phyloP scores from a whole-genome alignment of 306 rosid species.

The Prunus kanzakura region DNA sequence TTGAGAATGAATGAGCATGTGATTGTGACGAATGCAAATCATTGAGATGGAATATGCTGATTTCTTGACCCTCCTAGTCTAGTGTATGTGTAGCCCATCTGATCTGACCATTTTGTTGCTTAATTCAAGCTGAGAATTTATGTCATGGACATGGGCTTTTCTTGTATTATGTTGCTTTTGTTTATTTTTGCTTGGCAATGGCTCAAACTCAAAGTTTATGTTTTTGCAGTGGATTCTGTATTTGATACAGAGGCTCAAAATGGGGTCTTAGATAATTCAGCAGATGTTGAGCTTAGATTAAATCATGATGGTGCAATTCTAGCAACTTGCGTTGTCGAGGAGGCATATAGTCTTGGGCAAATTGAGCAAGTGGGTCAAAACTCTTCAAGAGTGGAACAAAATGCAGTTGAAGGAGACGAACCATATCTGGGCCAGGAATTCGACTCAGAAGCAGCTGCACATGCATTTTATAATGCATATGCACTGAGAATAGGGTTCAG shows the following conservation, averaged over 20 bases:
- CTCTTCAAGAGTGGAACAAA: not conserved
- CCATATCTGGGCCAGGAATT: conserved; percentile 39
- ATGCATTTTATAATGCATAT: conserved; percentile 29
- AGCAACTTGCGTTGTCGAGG: conserved; percentile 12
- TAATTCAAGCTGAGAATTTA: not conserved
- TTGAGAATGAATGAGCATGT: not conserved
- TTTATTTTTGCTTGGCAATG: not conserved
- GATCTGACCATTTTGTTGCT: not conserved
- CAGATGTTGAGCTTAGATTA: conserved; percentile 17
- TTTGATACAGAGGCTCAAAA: conserved; percentile 10
- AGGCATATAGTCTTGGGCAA: conserved; percentile 1
- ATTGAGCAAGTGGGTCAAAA: conserved; percentile 4
- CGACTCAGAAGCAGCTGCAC: conserved; percentile 29
- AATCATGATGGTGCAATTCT: conserved; percentile 11
- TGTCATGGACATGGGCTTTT: not conserved
- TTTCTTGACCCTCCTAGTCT: too few species aligned
- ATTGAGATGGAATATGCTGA: not conserved
- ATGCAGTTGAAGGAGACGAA: conserved; percentile 20
- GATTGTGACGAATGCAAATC: not conserved
- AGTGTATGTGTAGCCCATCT: too few species aligned
- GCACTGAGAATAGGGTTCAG: conserved; percentile 31
- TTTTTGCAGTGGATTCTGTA: conserved; percentile 27
- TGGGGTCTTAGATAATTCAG: conserved; percentile 12
- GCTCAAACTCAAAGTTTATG: conserved; percentile 2
- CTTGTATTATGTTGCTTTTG: not conserved